phyloP scores from a whole-genome alignment of 306 rosid genomes.

The Clitoria ternatea region DNA sequence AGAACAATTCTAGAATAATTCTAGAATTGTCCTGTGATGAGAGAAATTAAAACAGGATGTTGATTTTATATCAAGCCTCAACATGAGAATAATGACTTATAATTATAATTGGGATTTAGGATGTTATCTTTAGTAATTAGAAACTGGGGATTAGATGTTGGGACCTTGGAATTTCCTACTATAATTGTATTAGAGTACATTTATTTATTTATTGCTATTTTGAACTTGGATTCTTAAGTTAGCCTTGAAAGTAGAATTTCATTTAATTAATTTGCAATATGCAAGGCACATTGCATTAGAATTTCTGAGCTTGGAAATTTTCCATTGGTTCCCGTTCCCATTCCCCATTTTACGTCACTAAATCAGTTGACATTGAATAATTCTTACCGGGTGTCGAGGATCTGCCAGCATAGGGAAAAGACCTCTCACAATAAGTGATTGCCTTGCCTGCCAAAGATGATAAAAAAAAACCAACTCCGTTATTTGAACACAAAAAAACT shows the following conservation, averaged over 20 bases:
- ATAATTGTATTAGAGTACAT: neutral
- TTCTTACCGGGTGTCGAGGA: constrained; percentile 88
- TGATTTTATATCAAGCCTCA: neutral
- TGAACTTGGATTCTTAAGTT: neutral
- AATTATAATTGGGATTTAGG: neutral
- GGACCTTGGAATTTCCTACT: neutral
- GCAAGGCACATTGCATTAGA: neutral
- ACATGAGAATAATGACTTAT: neutral
- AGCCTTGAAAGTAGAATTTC: neutral
- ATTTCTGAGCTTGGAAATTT: neutral
- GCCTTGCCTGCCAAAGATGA: constrained; percentile 77
- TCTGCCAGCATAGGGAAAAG: constrained; percentile 95
- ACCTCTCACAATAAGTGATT: constrained; percentile 85
- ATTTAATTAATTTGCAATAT: constrained; percentile 1
- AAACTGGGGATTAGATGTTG: neutral
- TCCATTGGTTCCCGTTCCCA: neutral
- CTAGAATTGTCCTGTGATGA: neutral
- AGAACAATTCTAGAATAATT: neutral
- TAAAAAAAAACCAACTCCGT: too few species aligned
- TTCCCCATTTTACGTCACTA: neutral
- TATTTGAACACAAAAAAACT: too few species aligned
- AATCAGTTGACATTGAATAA: constrained; percentile 2
- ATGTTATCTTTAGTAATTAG: neutral
- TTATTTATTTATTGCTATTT: neutral
- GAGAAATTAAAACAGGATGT: neutral